A percentile compares a stretch with the other conserved stretches of the same genome.
Evolutionary conservation across 345 rosid genomes (phyloP).

Genomic region (Rhodamnia rubescens): DNA sequence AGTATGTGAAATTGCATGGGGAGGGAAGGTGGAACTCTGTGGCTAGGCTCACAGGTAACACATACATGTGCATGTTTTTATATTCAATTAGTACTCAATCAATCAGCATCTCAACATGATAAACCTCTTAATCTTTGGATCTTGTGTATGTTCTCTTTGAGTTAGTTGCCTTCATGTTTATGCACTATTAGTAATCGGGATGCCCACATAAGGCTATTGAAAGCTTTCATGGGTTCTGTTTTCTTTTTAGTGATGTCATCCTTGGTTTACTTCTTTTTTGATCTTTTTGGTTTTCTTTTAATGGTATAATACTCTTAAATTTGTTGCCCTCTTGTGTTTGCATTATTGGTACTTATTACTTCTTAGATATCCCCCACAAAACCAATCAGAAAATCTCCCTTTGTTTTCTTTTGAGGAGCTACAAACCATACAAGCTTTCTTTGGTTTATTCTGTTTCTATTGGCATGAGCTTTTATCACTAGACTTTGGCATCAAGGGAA

Average conservation of each 20-base stretch:
- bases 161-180: neutral
- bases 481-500: neutral
- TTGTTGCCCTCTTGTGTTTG: neutral
- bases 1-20: conserved; percentile 65
- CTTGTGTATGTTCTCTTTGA: neutral
- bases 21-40: conserved; percentile 97
- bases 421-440: neutral
- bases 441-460: neutral
- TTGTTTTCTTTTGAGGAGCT: neutral
- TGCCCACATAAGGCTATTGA: neutral
- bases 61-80: neutral
- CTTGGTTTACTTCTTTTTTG: neutral
- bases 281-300: neutral
- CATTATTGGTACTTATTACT: neutral
- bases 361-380: neutral
- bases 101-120: neutral
- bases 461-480: neutral
- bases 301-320: neutral
- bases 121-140: neutral
- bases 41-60: conserved; percentile 59
- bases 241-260: neutral
- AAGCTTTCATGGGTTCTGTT: neutral
- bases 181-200: neutral
- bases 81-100: neutral
- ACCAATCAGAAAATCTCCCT: neutral